These are phyloP conservation scores for Colletotrichum plurivorum DNA, from an alignment of 2,329 filamentous ascomycete genomes.

Conservation along the genomic window DNA sequence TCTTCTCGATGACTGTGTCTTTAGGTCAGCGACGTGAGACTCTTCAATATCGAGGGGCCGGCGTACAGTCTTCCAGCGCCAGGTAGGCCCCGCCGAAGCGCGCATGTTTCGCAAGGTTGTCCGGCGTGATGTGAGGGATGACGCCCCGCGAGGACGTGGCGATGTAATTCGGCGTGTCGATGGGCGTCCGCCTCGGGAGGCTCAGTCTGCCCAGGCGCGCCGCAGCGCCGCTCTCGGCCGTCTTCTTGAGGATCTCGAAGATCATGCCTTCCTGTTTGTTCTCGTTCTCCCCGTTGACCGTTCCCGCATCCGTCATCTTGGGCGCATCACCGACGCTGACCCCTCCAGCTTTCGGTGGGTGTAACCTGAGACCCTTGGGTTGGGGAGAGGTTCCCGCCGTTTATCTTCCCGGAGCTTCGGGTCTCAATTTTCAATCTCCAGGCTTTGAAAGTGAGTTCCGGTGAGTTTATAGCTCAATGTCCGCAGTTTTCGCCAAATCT, in stretches of 20 bases:
- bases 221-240: conserved; percentile 55
- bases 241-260: conserved; percentile 64
- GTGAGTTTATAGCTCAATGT: not conserved
- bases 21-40: conserved; percentile 1
- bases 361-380: conserved; percentile 2
- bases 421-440: too few species aligned
- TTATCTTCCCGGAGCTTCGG: too few species aligned
- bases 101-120: conserved; percentile 79
- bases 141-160: conserved; percentile 85
- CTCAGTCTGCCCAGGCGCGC: conserved; percentile 79
- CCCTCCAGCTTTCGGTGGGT: conserved; percentile 2
- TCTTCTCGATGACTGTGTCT: conserved; percentile 67
- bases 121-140: conserved; percentile 90
- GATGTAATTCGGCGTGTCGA: conserved; percentile 88
- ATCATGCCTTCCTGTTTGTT: conserved; percentile 47
- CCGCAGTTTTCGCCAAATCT: conserved; percentile 10
- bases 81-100: conserved; percentile 80
- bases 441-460: not conserved
- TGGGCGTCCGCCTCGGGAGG: conserved; percentile 71
- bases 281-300: conserved; percentile 35
- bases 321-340: conserved; percentile 13
- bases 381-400: too few species aligned
- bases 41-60: conserved; percentile 24
- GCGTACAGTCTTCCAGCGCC: conserved; percentile 92
- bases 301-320: conserved; percentile 43